Evolutionary conservation across 768 basidiomycete species (phyloP).

Genomic region (Lyophyllum semitale): DNA sequence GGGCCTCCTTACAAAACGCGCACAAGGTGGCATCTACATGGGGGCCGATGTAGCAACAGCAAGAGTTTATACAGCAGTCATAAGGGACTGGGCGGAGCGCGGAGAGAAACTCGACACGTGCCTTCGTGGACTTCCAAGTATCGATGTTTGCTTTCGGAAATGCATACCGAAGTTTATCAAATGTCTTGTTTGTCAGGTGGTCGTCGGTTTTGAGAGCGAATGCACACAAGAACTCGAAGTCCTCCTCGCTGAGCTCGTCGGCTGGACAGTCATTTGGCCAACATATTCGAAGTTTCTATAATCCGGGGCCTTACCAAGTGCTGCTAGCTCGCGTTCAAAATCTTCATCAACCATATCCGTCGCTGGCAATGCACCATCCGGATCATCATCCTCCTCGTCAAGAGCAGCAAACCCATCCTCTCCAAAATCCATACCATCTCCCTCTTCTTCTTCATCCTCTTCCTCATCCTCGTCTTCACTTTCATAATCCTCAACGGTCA

Average conservation of each 20-base stretch:
- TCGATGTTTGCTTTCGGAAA: conserved; percentile 23
- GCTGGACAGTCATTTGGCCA: conserved; percentile 5
- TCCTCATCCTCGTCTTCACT: conserved; percentile 5
- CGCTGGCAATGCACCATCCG: conserved; percentile 7
- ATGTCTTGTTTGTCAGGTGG: conserved; percentile 24
- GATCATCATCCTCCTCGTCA: conserved; percentile 5
- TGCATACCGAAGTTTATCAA: conserved; percentile 21
- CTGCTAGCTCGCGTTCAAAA: conserved; percentile 16
- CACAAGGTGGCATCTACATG: conserved; percentile 29
- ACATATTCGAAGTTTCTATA: too few species aligned
- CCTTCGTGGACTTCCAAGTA: conserved; percentile 17
- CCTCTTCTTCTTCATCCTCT: conserved; percentile 2
- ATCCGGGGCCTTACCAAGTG: conserved; percentile 13
- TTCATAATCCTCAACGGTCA: conserved; percentile 1
- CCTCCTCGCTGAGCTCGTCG: conserved; percentile 23
- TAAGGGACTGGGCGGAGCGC: conserved; percentile 30
- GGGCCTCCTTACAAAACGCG: conserved; percentile 34
- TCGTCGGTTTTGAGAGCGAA: conserved; percentile 31
- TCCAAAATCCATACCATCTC: neutral
- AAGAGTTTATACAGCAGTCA: conserved; percentile 46
- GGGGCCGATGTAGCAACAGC: conserved; percentile 36
- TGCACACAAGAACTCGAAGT: conserved; percentile 24
- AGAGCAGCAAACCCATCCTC: too few species aligned
- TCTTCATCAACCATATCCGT: conserved; percentile 17
- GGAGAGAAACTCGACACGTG: conserved; percentile 29